Evolutionary conservation across 176 grass and related monocot genomes (phyloP), one percentile per base, ranked within the genome.

Genomic region (Musa troglodytarum): DNA sequence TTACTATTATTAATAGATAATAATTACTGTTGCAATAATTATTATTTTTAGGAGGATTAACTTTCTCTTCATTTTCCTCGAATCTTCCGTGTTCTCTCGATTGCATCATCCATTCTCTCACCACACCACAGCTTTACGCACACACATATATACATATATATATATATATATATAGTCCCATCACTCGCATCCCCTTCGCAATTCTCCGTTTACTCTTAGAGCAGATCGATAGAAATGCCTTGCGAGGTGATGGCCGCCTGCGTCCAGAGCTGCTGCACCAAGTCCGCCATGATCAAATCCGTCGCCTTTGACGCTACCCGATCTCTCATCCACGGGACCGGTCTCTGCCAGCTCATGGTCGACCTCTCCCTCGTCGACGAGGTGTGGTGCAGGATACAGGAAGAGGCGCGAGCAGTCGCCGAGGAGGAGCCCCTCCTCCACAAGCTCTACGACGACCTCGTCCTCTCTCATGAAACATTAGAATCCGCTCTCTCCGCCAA

Each of bases 401-500:
- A 74, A 6, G 95, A 94, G 76, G 95, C 95, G 11, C 82, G 73
- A 43, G 85, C 58, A 23, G 94, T 93, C 65, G 82, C 82, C 6
- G 76, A 78, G 3, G 49, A 81, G 0, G 95, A 98, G 81, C 95
- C 95, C 6, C 21, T 91, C 10, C 86, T 98, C 50, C 73, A 28
- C 17, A 82, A 82, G 64, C 86, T 82, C 82, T 98, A 98, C 80
- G 65, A 1, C 34, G 78, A 91, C 29, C 82, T 91, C 15, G 83
- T 98, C 50, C 86, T 98, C 8, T 83, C 74, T 52, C 86, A 77
- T 0, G 52, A 65, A 3, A 86, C 85, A 24, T 84, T 98, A 26
- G 95, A 98, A 74, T 14, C 80, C 52, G 90, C 95, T 14, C 95
- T 98, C 52, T 82, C 95, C 11, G 77, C 80, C 15, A 84, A 93